Conservation (phyloP, 768 basidiomycete genomes). For the Hortiboletus flavorubellus region DNA sequence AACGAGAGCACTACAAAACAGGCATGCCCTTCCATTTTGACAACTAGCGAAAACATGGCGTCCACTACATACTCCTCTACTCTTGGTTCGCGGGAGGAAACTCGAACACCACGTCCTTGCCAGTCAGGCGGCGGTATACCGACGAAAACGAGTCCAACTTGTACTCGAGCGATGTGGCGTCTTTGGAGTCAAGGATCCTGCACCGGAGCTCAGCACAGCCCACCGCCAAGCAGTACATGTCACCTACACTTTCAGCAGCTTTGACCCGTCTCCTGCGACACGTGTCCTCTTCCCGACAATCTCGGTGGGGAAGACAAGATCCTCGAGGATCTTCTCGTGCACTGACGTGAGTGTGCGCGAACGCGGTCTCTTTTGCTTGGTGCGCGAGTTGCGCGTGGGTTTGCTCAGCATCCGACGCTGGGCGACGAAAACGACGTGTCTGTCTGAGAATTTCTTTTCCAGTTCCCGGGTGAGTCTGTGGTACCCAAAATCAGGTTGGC, state of each 20-base stretch:
- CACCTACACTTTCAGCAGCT: constrained; percentile 95
- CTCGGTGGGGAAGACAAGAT: constrained; percentile 98
- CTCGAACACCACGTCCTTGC: constrained; percentile 95
- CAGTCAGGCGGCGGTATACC: constrained; percentile 91
- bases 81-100: constrained; percentile 78
- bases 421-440: constrained; percentile 97
- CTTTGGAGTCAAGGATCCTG: constrained; percentile 97
- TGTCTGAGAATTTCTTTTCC: constrained; percentile 99
- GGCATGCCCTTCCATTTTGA: constrained; percentile 38
- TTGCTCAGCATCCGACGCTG: constrained; percentile 98
- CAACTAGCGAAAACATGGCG: constrained; percentile 28
- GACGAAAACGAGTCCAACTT: constrained; percentile 99
- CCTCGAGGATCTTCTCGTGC: constrained; percentile 98
- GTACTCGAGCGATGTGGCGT: constrained; percentile 98
- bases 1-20: constrained; percentile 27
- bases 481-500: constrained; percentile 5
- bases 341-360: constrained; percentile 95
- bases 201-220: constrained; percentile 15
- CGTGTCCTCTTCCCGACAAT: constrained; percentile 99
- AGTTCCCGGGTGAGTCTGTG: constrained; percentile 93
- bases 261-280: constrained; percentile 88
- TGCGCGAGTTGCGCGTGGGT: constrained; percentile 89
- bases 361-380: constrained; percentile 94
- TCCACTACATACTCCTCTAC: constrained; percentile 41
- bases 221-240: constrained; percentile 5